These are phyloP conservation scores for Acanthamoeba royreba DNA, from an alignment of 208 protist genomes.

Conservation along the genomic window DNA sequence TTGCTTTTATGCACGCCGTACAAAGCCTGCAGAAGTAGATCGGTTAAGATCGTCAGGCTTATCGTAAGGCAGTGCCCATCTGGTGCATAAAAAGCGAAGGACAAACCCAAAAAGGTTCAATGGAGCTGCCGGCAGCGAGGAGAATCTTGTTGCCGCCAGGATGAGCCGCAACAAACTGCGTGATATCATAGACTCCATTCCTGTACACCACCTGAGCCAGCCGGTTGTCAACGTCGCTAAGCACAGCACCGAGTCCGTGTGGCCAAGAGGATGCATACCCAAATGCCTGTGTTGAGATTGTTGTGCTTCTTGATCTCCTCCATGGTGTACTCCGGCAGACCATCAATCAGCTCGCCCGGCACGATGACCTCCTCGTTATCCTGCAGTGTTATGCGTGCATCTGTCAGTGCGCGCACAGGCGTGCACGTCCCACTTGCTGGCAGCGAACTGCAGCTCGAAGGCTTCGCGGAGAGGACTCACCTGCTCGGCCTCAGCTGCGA, in stretches of 20 bases:
- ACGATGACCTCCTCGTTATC: not conserved
- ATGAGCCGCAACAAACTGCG: conserved; percentile 81
- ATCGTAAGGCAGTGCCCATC: too few relatives aligned
- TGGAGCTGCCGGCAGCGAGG: conserved; percentile 77
- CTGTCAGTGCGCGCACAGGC: too few relatives aligned
- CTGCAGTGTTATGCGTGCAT: too few relatives aligned
- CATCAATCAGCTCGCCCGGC: not conserved
- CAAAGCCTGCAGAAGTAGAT: not conserved
- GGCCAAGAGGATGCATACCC: conserved; percentile 48
- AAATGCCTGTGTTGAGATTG: conserved; percentile 56
- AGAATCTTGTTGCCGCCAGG: conserved; percentile 82
- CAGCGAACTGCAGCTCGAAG: too few relatives aligned
- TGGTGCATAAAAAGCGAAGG: not conserved
- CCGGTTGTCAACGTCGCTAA: too few relatives aligned
- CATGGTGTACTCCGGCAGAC: conserved; percentile 34
- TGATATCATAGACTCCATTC: conserved; percentile 82
- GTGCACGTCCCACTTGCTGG: too few relatives aligned
- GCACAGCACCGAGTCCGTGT: too few relatives aligned
- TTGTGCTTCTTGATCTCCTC: conserved; percentile 49
- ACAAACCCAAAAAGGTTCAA: conserved; percentile 80
- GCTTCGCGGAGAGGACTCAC: too few relatives aligned
- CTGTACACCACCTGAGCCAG: conserved; percentile 81
- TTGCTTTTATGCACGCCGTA: conserved; percentile 49
- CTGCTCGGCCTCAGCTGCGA: too few relatives aligned
- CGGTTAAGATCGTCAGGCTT: too few relatives aligned